These are phyloP conservation scores for Starmerella khaoyaiensis DNA, from an alignment of 805 yeast species.

Conservation along the genomic window DNA sequence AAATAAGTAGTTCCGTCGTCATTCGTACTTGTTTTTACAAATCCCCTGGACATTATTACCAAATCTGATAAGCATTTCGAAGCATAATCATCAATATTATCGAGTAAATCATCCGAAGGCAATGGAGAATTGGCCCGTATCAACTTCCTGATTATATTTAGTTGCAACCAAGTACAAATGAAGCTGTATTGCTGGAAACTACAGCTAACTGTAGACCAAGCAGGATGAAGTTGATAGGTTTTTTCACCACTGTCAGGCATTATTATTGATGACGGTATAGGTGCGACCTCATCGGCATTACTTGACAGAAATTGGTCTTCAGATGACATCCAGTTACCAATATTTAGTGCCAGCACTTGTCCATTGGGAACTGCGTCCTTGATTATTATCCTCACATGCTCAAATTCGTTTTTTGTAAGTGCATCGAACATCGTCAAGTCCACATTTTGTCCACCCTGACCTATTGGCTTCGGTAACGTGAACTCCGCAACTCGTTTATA, in stretches of 20 bases:
- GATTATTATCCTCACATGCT: background rate
- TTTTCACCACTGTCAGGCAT: background rate
- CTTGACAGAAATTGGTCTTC: background rate
- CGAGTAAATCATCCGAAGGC: background rate
- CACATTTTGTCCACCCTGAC: background rate
- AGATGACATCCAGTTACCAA: conserved; percentile 1
- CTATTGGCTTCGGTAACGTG: conserved; percentile 1
- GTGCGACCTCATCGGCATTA: background rate
- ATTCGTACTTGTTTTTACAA: background rate
- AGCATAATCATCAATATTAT: background rate
- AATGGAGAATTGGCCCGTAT: conserved; percentile 1
- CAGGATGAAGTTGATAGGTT: conserved; percentile 1
- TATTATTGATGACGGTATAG: background rate
- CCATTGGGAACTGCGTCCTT: background rate
- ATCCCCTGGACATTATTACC: conserved; percentile 1
- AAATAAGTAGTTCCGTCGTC: background rate
- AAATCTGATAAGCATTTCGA: background rate
- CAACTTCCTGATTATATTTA: background rate
- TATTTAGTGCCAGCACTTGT: background rate
- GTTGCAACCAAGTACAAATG: conserved; percentile 7
- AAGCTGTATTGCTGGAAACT: background rate
- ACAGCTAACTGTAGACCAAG: conserved; percentile 5
- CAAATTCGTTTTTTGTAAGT: background rate
- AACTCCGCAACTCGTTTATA: background rate
- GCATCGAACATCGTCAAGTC: background rate